A percentile compares a stretch with the other conserved stretches of the same genome.
Evolutionary conservation across 2,329 filamentous ascomycete species (phyloP).

Genomic region (Pyricularia pennisetigena): DNA sequence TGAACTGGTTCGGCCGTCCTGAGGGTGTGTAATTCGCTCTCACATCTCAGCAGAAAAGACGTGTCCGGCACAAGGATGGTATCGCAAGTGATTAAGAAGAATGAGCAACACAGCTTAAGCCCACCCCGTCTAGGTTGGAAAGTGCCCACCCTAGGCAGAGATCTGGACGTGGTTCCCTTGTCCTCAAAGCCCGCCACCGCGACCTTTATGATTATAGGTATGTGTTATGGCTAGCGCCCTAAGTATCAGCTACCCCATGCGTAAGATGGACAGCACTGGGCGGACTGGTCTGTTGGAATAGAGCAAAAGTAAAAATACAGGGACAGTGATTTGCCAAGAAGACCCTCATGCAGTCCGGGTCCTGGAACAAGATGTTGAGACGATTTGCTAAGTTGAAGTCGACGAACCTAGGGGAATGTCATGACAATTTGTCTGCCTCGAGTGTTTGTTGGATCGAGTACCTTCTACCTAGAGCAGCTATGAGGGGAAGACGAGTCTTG

Average conservation of each 20-base stretch:
- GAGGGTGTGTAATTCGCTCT: not conserved
- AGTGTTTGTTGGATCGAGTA: not conserved
- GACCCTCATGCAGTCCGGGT: not conserved
- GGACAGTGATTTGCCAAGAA: not conserved
- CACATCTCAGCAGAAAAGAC: not conserved
- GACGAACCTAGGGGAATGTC: not conserved
- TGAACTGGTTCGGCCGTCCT: constrained; percentile 1
- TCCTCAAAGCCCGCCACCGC: not conserved
- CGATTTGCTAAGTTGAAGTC: not conserved
- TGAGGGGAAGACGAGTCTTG: not conserved
- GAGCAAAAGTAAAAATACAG: not conserved
- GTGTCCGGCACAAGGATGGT: not conserved
- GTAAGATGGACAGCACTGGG: not conserved
- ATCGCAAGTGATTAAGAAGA: constrained; percentile 1
- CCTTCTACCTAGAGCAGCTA: not conserved
- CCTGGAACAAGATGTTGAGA: not conserved
- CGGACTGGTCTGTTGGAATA: not conserved
- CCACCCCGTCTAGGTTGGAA: not conserved
- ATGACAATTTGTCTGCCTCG: not conserved
- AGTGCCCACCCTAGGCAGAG: not conserved
- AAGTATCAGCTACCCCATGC: not conserved
- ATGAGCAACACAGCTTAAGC: not conserved
- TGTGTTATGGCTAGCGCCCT: not conserved
- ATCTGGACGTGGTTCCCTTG: constrained; percentile 1
- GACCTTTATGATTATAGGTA: not conserved